Conservation (phyloP, 768 basidiomycete genomes). For the Rhodotorula toruloides region DNA sequence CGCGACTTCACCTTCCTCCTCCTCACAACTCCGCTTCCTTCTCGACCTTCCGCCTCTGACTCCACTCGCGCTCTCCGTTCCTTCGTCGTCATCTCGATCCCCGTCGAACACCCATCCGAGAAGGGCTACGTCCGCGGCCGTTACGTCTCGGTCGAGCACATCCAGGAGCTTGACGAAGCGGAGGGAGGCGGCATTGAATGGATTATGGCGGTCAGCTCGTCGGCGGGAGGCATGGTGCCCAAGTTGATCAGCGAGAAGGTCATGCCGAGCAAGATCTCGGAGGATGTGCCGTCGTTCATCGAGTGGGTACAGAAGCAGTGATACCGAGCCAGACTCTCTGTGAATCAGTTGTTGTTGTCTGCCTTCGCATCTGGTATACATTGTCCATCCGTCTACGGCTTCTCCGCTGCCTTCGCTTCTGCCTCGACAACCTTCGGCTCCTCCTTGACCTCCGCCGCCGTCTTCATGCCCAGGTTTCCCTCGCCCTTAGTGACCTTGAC, state of each 20-base stretch:
- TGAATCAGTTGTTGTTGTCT: neutral
- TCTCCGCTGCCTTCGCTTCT: too few species aligned
- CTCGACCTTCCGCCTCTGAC: neutral
- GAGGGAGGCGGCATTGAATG: constrained; percentile 45
- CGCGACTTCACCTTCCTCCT: constrained; percentile 32
- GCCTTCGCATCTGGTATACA: too few species aligned
- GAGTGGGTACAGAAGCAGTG: neutral
- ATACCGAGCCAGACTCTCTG: neutral
- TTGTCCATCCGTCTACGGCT: too few species aligned
- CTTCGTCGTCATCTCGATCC: constrained; percentile 44
- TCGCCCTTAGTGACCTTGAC: too few species aligned
- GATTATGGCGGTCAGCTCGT: constrained; percentile 33
- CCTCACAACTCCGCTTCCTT: constrained; percentile 13
- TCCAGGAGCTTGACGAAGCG: constrained; percentile 33
- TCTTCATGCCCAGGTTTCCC: too few species aligned
- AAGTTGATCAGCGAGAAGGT: constrained; percentile 43
- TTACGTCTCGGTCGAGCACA: constrained; percentile 46
- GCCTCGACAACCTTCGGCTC: too few species aligned
- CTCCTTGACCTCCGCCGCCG: too few species aligned
- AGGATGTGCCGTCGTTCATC: constrained; percentile 47
- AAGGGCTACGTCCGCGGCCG: constrained; percentile 42
- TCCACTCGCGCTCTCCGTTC: constrained; percentile 1
- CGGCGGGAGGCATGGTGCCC: constrained; percentile 42
- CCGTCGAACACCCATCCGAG: constrained; percentile 44
- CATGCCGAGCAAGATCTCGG: constrained; percentile 43